Evolutionary conservation across 2,329 filamentous ascomycete genomes (phyloP), one percentile per base, ranked within the genome.

Genomic region (Magnaporthiopsis incrustans): DNA sequence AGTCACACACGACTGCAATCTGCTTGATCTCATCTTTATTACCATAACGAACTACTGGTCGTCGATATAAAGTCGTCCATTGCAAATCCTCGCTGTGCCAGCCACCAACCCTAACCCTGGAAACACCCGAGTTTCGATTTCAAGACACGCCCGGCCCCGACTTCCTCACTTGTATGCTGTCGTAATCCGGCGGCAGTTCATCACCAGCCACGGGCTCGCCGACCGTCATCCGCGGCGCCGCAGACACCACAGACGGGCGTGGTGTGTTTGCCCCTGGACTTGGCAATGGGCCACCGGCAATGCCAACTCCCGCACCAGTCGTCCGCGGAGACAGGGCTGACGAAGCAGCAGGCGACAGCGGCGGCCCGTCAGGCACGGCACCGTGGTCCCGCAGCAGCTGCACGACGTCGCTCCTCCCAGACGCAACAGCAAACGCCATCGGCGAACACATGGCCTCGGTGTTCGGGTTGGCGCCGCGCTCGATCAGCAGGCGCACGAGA

Each of bases 331-430:
- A 18, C 4, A 38, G 6, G 4, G 15, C 35, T 14, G 18, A 18
- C 35, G 35, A 38, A 38, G 35, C 14, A 18, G 35, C 11, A 38
- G n/a, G 38, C 60, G n/a, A 8, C 60, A 25, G 18, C 18, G 33
- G 33, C 33, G 33, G 33, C 33, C 4, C 27, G 27, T 30, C 27
- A 25, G 57, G 27, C 25, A 59, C 25, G 27, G 61, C 61, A 1
- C 61, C 50, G 32, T 63, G 57, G 10, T 4, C 4, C 53, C 38
- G 68, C 2, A 77, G 66, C 58, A 75, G 14, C 64, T 65, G 66
- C 30, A 76, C 67, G 66, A 76, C 50, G 14, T 71, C 69, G 0
- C 68, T 14, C 33, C 76, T 68, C 12, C 71, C 69, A 35, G 66
- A 70, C 1, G 61, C 65, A 10, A 33, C 27, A 5, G 63, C 65